phyloP scores from a whole-genome alignment of 176 grass and related monocot species.

The Raddia guianensis region DNA sequence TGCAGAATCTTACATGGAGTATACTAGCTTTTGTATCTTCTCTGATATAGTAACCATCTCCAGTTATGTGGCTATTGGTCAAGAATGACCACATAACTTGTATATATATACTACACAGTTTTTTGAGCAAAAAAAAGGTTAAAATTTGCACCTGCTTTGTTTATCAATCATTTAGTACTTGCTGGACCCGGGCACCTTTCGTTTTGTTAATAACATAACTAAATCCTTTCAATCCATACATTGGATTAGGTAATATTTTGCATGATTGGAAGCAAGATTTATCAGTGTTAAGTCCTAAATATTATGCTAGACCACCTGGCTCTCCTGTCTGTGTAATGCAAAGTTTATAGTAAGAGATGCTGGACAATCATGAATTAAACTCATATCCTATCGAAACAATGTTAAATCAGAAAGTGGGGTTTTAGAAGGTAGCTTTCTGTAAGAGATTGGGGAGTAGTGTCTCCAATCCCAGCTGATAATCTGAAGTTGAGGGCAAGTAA shows the following conservation, averaged over 20 bases:
- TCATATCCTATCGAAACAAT: neutral
- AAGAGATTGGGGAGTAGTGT: neutral
- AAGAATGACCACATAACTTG: neutral
- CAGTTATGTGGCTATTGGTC: neutral
- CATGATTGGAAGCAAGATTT: neutral
- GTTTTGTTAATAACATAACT: neutral
- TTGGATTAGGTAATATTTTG: neutral
- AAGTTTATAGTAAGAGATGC: neutral
- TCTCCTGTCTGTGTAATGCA: neutral
- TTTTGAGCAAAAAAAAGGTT: too few species aligned
- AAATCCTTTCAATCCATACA: neutral
- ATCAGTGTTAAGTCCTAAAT: neutral
- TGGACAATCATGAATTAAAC: neutral
- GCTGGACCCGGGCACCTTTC: neutral
- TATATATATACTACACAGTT: neutral
- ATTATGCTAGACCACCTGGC: neutral
- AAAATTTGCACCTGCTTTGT: neutral
- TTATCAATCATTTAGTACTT: neutral
- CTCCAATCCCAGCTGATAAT: neutral
- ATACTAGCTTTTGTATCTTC: neutral
- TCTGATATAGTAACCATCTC: neutral
- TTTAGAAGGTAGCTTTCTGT: neutral
- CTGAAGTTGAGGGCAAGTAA: neutral
- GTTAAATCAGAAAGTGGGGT: neutral
- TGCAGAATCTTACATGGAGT: neutral